A percentile compares a stretch with the other conserved stretches of the same genome.
Evolutionary conservation across 768 basidiomycete genomes (phyloP).

Genomic region (Tulasnella sp.): DNA sequence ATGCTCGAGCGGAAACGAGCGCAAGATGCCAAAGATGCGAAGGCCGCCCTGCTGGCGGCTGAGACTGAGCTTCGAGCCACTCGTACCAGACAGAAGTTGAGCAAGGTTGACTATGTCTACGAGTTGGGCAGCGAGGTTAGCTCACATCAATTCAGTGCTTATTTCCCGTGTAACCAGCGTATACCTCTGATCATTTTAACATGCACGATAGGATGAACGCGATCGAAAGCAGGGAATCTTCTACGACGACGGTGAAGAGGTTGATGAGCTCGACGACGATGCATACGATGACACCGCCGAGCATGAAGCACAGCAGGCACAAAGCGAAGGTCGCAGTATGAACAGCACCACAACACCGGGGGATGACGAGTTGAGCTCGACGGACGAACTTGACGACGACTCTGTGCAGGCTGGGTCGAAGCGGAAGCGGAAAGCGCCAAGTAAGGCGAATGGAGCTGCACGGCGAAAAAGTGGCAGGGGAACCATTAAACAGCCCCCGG

Average conservation of each 20-base stretch:
- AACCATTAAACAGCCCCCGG: background rate
- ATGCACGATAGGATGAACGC: slow-evolving; percentile 18
- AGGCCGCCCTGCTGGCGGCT: slow-evolving; percentile 41
- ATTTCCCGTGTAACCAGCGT: slow-evolving; percentile 27
- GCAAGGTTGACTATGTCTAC: slow-evolving; percentile 74
- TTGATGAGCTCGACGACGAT: slow-evolving; percentile 51
- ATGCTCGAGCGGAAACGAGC: slow-evolving; percentile 8
- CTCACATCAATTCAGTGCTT: too few relatives aligned
- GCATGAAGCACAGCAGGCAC: background rate
- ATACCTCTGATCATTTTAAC: background rate
- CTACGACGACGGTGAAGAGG: slow-evolving; percentile 53
- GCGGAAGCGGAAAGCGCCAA: slow-evolving; percentile 54
- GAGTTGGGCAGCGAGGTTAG: slow-evolving; percentile 55
- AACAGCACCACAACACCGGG: slow-evolving; percentile 1
- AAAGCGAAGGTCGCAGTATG: background rate
- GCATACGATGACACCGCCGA: slow-evolving; percentile 33
- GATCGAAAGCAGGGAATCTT: slow-evolving; percentile 51
- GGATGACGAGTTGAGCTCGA: slow-evolving; percentile 27
- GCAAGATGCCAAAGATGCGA: slow-evolving; percentile 1
- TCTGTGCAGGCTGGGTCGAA: slow-evolving; percentile 42
- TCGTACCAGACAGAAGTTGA: slow-evolving; percentile 60
- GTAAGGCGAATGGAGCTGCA: slow-evolving; percentile 32
- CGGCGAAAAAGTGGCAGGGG: slow-evolving; percentile 4
- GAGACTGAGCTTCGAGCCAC: slow-evolving; percentile 73
- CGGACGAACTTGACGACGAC: slow-evolving; percentile 31